Evolutionary conservation across 495 filamentous ascomycete genomes (phyloP).

Genomic region (Xylaria grammica): DNA sequence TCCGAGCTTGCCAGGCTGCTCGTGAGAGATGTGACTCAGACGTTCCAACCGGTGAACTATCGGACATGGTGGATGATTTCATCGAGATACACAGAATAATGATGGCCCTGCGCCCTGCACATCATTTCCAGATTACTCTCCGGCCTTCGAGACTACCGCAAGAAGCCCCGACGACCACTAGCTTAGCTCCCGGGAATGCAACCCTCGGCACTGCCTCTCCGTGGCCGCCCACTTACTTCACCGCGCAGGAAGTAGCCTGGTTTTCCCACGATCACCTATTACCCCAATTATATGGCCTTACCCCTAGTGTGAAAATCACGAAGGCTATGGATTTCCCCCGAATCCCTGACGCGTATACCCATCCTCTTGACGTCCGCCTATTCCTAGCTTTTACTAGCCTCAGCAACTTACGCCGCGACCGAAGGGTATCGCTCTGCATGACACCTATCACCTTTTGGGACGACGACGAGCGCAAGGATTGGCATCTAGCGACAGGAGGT

Average conservation of each 20-base stretch:
- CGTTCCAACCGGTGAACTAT: background rate
- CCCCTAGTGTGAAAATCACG: background rate
- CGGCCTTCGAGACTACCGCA: background rate
- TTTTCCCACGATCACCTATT: conserved; percentile 11
- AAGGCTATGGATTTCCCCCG: background rate
- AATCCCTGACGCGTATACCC: conserved; percentile 3
- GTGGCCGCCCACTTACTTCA: conserved; percentile 4
- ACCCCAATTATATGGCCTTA: background rate
- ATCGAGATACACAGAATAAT: background rate
- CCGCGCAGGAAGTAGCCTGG: conserved; percentile 8
- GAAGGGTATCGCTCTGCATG: conserved; percentile 5
- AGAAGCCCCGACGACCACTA: background rate
- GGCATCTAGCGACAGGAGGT: background rate
- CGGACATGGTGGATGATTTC: background rate
- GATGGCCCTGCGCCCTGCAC: background rate
- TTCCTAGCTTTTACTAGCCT: conserved; percentile 9
- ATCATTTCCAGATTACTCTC: background rate
- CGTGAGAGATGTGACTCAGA: background rate
- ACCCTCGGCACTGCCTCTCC: too few relatives aligned
- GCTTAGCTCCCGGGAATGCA: background rate
- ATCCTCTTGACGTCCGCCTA: conserved; percentile 13
- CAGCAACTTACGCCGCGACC: background rate
- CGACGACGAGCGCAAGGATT: conserved; percentile 7
- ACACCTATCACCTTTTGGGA: conserved; percentile 8
- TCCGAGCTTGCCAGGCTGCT: background rate